Conservation (phyloP, 441 rosid genomes). For the Euphorbia celastroides region DNA sequence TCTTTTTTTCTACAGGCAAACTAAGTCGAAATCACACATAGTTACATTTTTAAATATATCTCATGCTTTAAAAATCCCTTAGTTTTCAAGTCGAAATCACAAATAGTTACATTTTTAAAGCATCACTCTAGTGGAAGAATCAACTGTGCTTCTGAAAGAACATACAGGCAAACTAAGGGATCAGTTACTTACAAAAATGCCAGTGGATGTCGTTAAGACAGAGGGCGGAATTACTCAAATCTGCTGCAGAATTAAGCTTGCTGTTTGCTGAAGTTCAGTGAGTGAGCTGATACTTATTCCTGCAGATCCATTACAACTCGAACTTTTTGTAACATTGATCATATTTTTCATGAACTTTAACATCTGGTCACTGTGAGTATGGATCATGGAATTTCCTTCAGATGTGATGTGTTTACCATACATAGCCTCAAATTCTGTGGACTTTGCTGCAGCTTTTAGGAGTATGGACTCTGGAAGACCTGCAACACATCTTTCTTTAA, state of each 20-base stretch:
- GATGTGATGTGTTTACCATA: conserved; percentile 37
- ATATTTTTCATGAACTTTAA: conserved; percentile 37
- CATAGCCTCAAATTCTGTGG: conserved; percentile 62
- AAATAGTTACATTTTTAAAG: neutral
- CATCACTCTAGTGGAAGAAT: neutral
- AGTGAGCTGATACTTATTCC: conserved; percentile 24
- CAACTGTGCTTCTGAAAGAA: neutral
- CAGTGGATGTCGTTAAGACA: neutral
- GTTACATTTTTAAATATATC: neutral
- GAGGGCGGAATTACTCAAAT: conserved; percentile 12
- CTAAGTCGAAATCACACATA: too few relatives aligned
- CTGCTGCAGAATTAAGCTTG: conserved; percentile 36
- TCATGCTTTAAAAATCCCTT: too few relatives aligned
- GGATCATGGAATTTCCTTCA: conserved; percentile 15
- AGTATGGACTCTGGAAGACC: conserved; percentile 78
- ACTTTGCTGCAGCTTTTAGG: conserved; percentile 59
- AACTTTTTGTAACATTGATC: conserved; percentile 19
- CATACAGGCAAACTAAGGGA: neutral
- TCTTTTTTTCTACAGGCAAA: too few relatives aligned
- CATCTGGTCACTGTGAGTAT: conserved; percentile 20
- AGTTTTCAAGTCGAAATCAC: too few relatives aligned
- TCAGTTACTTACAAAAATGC: neutral
- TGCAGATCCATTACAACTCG: conserved; percentile 15
- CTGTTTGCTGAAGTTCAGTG: conserved; percentile 40
- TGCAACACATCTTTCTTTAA: conserved; percentile 23